Base-by-base conservation (phyloP, 768 basidiomycete genomes). In the Boletus subcaerulescens region DNA sequence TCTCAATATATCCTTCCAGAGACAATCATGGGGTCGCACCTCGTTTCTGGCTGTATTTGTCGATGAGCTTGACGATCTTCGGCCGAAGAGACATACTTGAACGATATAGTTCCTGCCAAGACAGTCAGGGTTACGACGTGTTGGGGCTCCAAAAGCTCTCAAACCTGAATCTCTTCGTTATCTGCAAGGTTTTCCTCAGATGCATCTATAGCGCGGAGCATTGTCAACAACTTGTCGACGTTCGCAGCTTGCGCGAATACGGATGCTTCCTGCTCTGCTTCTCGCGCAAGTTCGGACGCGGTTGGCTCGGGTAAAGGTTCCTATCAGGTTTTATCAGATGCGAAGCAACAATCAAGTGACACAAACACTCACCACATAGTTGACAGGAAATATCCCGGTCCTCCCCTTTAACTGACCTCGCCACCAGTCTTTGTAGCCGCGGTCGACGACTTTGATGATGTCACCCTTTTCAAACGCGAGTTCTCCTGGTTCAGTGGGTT, bases 391-490 rank as follows among this genome's bases (percentile, higher is more conserved):
- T 45, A 98, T 98, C 42, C 93, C 93, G 3, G 93, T 93, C 54
- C 90, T 76, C 0, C 92, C 94, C 65, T 85, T 89, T 43, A 95
- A 71, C 61, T 97, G 93, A 1, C 96, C 96, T 22, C 92, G 74
- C 93, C 94, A 98, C 96, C 96, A 98, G 67, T 97, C 93, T 63
- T 91, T 89, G 71, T 96, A 96, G 22, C 87, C 89, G 24, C 93
- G 83, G 68, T 97, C 93, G 22, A 98, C 86, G 14, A 98, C 95
- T 65, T 93, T 93, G 76, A 98, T 93, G 44, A 96, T 77, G 60
- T 97, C 95, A 2, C 94, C 96, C 60, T 88, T 89, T 48, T 92
- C 87, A 65, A 98, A 96, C 1, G 87, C 85, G 2, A 98, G 80
- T 67, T 98, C 96, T 12, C 93, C 94, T 0, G 86, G 80, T 62